Base-by-base conservation (phyloP, 192 early-diverging fungal species). In the Coemansia sp. region DNA sequence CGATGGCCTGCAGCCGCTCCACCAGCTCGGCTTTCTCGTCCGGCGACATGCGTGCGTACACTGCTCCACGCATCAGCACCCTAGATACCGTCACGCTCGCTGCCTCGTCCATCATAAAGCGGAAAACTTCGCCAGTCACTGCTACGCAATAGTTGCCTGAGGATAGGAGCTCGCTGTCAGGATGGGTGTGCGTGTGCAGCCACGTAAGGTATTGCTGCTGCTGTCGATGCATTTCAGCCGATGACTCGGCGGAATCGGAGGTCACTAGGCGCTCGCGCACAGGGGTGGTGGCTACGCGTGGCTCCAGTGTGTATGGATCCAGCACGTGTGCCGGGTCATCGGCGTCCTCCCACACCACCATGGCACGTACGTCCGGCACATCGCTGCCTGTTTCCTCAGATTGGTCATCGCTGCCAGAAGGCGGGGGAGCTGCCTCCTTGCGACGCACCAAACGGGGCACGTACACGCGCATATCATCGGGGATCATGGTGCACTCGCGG, bases 41-140 rank as follows among this genome's bases (percentile, higher is more conserved):
- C 0, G 98, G 98, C 2, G 95, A 96, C 96, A 98, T 98, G 52
- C 98, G 87, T 5, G 96, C 94, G 71, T 90, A 98, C 30, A 99
- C 86, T 51, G 91, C 89, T 8, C 89, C 87, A 50, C 93, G 95
- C 61, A 94, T 85, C 40, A 99, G 78, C 86, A 97, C 89, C 56
- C 89, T 80, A 12, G 69, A 67, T 30, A 93, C 64, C 13, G 83
- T 84, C 22, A 86, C 83, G 3, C 73, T 64, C 0, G 83, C 69
- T 7, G 54, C 45, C 70, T 87, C 85, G 56, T 96, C 94, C 34
- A 96, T 80, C 82, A 96, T 90, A 87, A 91, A 96, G 15, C 95
- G 83, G 70, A 98, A 96, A 14, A 93, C 92, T 55, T 98, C 96
- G 22, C 98, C 98, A 0, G 95, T 96, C 7, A 98, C 85, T 0